Evolutionary conservation across 2,329 filamentous ascomycete genomes (phyloP).

Genomic region (Mollisia scopiformis): DNA sequence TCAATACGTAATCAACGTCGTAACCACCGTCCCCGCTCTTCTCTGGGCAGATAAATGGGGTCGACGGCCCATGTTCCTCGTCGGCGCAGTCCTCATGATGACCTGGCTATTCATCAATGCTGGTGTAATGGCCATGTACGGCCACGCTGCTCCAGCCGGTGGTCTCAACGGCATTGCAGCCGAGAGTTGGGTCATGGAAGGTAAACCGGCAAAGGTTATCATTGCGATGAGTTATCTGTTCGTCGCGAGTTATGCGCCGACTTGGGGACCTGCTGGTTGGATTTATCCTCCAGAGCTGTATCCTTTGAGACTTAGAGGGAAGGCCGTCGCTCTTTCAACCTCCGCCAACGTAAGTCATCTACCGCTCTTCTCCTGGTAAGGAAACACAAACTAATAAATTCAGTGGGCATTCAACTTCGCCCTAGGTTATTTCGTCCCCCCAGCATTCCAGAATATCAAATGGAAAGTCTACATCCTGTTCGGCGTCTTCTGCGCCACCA

Average conservation of each 20-base stretch:
- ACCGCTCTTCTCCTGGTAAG: not conserved
- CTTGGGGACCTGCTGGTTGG: constrained; percentile 51
- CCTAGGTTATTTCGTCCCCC: constrained; percentile 47
- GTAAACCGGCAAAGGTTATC: constrained; percentile 53
- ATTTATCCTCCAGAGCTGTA: constrained; percentile 50
- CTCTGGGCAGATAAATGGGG: constrained; percentile 28
- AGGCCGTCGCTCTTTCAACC: constrained; percentile 54
- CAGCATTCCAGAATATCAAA: constrained; percentile 44
- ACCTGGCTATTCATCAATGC: constrained; percentile 50
- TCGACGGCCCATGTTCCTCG: constrained; percentile 40
- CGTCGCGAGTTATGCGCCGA: constrained; percentile 53
- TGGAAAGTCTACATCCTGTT: constrained; percentile 56
- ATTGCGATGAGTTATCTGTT: constrained; percentile 67
- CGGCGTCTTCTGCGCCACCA: constrained; percentile 48
- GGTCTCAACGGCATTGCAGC: constrained; percentile 40
- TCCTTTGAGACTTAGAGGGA: constrained; percentile 50
- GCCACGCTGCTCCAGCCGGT: constrained; percentile 38
- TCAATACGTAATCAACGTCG: constrained; percentile 29
- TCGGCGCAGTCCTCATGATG: constrained; percentile 43
- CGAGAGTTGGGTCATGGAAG: constrained; percentile 49
- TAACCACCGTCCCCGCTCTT: constrained; percentile 22
- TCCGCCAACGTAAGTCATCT: constrained; percentile 40
- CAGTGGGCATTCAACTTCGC: constrained; percentile 50
- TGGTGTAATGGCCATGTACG: constrained; percentile 46
- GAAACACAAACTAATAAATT: not conserved